phyloP scores from a whole-genome alignment of 23 red algal species.

The Pyropia yezoensis region DNA sequence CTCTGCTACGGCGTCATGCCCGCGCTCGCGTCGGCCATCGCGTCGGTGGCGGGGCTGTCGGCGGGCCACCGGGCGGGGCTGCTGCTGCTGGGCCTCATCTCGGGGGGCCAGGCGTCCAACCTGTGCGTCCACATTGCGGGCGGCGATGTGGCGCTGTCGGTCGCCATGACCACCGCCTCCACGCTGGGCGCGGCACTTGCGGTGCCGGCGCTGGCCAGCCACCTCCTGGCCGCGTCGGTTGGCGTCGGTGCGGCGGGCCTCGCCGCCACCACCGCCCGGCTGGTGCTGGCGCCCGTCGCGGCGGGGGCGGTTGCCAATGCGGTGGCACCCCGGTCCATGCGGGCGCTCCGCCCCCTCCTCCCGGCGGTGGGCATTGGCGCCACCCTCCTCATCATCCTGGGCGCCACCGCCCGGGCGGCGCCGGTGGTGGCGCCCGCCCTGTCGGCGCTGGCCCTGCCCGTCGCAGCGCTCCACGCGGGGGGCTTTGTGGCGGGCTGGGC shows the following conservation, averaged over 20 bases:
- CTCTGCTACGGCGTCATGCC: conserved; percentile 80
- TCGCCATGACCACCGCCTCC: conserved; percentile 70
- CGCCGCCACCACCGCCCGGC: conserved; percentile 21
- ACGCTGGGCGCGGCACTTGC: conserved; percentile 35
- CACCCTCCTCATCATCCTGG: conserved; percentile 30
- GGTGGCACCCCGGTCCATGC: conserved; percentile 2
- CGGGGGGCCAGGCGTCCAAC: conserved; percentile 76
- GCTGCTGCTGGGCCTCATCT: conserved; percentile 62
- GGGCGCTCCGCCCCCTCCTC: conserved; percentile 11
- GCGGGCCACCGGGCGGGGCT: conserved; percentile 27
- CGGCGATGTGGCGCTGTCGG: conserved; percentile 62
- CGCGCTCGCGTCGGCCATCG: conserved; percentile 20
- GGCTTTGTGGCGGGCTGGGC: conserved; percentile 21
- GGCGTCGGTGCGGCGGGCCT: conserved; percentile 23
- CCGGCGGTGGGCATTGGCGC: conserved; percentile 49
- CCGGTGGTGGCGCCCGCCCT: conserved; percentile 3
- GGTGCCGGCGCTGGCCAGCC: conserved; percentile 25
- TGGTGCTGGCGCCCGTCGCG: conserved; percentile 57
- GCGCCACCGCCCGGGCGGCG: conserved; percentile 20
- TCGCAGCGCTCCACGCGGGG: conserved; percentile 37
- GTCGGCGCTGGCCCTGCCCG: conserved; percentile 10
- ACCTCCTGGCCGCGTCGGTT: conserved; percentile 34
- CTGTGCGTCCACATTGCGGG: conserved; percentile 69
- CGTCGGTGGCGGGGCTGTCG: conserved; percentile 10
- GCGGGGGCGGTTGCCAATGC: conserved; percentile 17